Evolutionary conservation across 306 rosid genomes (phyloP), one percentile per base, ranked within the genome.

Genomic region (Neltuma alba): DNA sequence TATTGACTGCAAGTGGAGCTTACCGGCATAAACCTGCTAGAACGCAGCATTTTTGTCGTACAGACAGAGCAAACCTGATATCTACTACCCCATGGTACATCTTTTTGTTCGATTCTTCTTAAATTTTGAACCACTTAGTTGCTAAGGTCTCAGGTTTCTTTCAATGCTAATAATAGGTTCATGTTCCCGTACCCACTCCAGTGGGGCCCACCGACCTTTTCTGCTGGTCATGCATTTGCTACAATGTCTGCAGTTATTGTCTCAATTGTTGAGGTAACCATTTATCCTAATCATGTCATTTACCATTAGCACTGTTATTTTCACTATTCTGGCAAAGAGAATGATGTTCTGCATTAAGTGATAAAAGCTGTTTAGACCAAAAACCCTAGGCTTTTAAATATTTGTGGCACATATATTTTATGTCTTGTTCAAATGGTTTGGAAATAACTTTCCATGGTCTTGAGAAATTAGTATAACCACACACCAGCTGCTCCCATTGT

Each of bases 191-290:
- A 95, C 75, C 99, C 99, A 40, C 87, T 95, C 83, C 99, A 95
- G 70, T 95, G 99, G 99, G 99, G 99, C 14, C 96, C 99, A 0
- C 99, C 99, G 65, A 95, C 99, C 25, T 95, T 95, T 87, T 92
- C 98, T 14, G 99, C 89, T 0, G 99, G 98, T 52, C 99, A 95
- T 87, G 85, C 97, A n/a, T 91, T 91, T 75, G 97, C 97, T 27
- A 95, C 92, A 90, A 95, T 95, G 99, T 87, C 99, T 25, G 96
- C 98, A 5, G 99, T 95, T 79, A 78, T 95, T 72, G 99, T 95
- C 80, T 95, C 99, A 9, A 92, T 95, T 96, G 94, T 92, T 72
- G 99, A 95, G 99, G 99, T 95, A 87, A 78, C 83, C 79, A n/a
- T 55, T 42, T 45, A 11, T 70, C 75, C 36, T 23, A 28, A 2